Evolutionary conservation across 2,329 filamentous ascomycete genomes (phyloP).

Genomic region (Fusarium abutilonis): DNA sequence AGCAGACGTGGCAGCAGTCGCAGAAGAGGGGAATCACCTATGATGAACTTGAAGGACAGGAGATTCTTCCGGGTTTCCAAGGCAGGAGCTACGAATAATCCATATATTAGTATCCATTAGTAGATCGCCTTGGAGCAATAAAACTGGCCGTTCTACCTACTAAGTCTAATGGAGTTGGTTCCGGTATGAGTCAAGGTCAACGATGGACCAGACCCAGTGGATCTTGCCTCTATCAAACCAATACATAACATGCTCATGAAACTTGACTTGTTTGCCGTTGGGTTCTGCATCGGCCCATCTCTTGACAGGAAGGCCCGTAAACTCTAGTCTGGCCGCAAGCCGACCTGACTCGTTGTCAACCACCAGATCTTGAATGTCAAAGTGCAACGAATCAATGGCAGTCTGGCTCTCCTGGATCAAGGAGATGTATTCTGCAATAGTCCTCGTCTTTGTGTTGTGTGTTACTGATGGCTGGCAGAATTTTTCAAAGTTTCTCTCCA

Average conservation of each 20-base stretch:
- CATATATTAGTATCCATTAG: too few species aligned
- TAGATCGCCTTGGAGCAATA: too few species aligned
- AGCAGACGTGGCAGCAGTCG: constrained; percentile 50
- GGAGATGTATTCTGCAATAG: constrained; percentile 16
- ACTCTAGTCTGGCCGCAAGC: constrained; percentile 22
- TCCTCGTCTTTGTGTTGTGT: constrained; percentile 9
- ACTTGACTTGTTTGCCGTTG: constrained; percentile 8
- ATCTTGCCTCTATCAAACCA: constrained; percentile 19
- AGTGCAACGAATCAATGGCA: constrained; percentile 3
- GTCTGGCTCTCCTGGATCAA: constrained; percentile 20
- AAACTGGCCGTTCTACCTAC: too few species aligned
- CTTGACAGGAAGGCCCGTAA: constrained; percentile 15
- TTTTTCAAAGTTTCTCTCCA: background rate
- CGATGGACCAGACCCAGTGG: constrained; percentile 29
- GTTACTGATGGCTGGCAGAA: constrained; percentile 7
- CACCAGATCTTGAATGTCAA: constrained; percentile 16
- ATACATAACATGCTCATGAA: constrained; percentile 38
- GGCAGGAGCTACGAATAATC: too few species aligned
- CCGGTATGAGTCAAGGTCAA: constrained; percentile 24
- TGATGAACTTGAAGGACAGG: background rate
- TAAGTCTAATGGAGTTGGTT: background rate
- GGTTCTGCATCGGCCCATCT: constrained; percentile 8
- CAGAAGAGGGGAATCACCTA: constrained; percentile 26
- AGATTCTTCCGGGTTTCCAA: background rate
- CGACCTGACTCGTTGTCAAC: background rate